Evolutionary conservation across 345 rosid genomes (phyloP).

Genomic region (Eucalyptus erythrocorys): DNA sequence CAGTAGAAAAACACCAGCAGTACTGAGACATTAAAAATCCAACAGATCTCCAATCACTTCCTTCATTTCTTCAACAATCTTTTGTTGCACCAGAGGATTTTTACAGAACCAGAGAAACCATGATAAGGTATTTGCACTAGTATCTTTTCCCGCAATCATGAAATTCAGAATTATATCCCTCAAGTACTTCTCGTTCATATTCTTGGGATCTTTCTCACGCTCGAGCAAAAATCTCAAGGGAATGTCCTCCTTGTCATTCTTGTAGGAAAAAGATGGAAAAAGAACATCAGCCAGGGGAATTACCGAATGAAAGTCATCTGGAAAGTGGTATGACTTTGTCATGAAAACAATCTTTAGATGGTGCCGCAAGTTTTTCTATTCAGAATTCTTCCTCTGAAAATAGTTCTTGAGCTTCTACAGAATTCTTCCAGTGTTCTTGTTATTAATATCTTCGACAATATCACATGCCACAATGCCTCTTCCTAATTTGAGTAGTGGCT

Average conservation of each 20-base stretch:
- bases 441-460: not conserved
- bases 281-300: not conserved
- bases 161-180: slow-evolving; percentile 64
- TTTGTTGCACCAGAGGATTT: slow-evolving; percentile 58
- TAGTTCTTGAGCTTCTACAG: not conserved
- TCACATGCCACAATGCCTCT: no score
- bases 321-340: not conserved
- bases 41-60: slow-evolving; percentile 19
- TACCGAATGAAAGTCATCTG: not conserved
- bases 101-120: slow-evolving; percentile 82
- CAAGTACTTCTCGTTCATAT: slow-evolving; percentile 50
- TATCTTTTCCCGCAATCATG: slow-evolving; percentile 71
- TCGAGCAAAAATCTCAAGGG: slow-evolving; percentile 49
- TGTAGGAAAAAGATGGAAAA: not conserved
- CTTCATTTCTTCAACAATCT: slow-evolving; percentile 40
- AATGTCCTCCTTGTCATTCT: slow-evolving; percentile 58
- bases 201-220: slow-evolving; percentile 44
- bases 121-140: slow-evolving; percentile 40
- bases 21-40: no score
- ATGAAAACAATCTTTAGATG: no score
- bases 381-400: not conserved
- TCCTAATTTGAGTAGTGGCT: no score
- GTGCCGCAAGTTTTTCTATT: not conserved
- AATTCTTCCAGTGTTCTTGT: not conserved
- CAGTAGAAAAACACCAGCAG: no score